A percentile compares a stretch with the other conserved stretches of the same genome.
Evolutionary conservation across 805 yeast species (phyloP).

Genomic region (Nakazawaea pomicola): DNA sequence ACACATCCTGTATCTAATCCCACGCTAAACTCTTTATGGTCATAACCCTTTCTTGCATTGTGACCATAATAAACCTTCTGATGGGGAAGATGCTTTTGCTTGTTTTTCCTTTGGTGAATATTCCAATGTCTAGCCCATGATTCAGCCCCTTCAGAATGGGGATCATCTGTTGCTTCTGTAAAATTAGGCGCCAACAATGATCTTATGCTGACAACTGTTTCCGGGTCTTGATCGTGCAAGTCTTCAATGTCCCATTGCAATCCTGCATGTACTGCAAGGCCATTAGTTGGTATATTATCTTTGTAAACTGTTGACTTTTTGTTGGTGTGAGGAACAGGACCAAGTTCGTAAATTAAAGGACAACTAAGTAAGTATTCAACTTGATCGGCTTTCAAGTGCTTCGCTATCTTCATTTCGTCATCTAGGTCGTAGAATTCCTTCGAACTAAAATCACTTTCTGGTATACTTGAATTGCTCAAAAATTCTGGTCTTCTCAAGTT

Average conservation of each 20-base stretch:
- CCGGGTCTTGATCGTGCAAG: slow-evolving; percentile 54
- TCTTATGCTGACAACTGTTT: slow-evolving; percentile 64
- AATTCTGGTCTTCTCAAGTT: slow-evolving; percentile 28
- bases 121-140: slow-evolving; percentile 31
- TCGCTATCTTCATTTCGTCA: slow-evolving; percentile 42
- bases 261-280: slow-evolving; percentile 82
- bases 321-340: slow-evolving; percentile 46
- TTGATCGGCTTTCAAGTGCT: slow-evolving; percentile 53
- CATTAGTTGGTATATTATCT: slow-evolving; percentile 23
- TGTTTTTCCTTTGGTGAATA: slow-evolving; percentile 16
- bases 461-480: slow-evolving; percentile 13
- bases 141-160: slow-evolving; percentile 22
- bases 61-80: slow-evolving; percentile 78
- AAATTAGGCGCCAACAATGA: slow-evolving; percentile 62
- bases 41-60: slow-evolving; percentile 76
- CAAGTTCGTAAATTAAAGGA: slow-evolving; percentile 58
- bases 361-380: slow-evolving; percentile 50
- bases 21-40: slow-evolving; percentile 55
- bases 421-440: slow-evolving; percentile 27
- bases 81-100: not conserved
- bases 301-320: slow-evolving; percentile 18
- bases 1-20: slow-evolving; percentile 87
- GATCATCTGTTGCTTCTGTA: slow-evolving; percentile 48
- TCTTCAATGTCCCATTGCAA: slow-evolving; percentile 55
- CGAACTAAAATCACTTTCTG: slow-evolving; percentile 7